Conservation (phyloP, 371 early-diverging fungal genomes). For the Rhizopus stolonifer region DNA sequence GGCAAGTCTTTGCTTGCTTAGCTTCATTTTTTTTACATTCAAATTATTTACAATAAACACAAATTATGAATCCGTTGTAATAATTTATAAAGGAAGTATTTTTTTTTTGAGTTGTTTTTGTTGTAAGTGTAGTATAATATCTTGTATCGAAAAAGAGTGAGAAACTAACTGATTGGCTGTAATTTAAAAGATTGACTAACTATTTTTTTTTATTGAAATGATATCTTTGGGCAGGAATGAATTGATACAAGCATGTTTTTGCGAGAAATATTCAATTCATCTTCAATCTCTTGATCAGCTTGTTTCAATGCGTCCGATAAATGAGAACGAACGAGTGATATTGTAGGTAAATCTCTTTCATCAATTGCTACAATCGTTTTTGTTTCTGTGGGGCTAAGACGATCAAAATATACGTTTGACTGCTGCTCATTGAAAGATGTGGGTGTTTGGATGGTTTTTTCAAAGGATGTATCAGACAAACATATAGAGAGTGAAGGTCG, state of each 20-base stretch:
- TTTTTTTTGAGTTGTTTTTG: too few relatives aligned
- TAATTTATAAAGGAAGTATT: too few relatives aligned
- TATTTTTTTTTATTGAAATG: conserved; percentile 4
- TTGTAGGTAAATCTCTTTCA: not conserved
- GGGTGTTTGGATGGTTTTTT: not conserved
- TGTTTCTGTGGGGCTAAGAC: too few relatives aligned
- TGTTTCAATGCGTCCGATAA: not conserved
- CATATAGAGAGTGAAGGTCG: not conserved
- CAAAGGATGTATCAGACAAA: not conserved
- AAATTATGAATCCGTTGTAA: too few relatives aligned
- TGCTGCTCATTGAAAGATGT: too few relatives aligned
- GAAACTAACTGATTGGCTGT: too few relatives aligned
- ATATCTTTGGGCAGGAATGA: not conserved
- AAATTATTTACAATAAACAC: too few relatives aligned
- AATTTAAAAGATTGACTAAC: too few relatives aligned
- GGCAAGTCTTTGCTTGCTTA: conserved; percentile 64
- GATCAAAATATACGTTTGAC: too few relatives aligned
- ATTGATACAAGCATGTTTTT: not conserved
- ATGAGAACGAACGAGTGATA: conserved; percentile 5
- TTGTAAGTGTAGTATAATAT: too few relatives aligned
- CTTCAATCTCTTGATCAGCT: not conserved
- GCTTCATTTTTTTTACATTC: too few relatives aligned
- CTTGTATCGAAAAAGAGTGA: too few relatives aligned
- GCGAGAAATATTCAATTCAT: not conserved
- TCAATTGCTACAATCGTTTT: not conserved